Percentiles rank a stretch among this genome's conserved stretches.
Evolutionary conservation across 495 filamentous ascomycete genomes (phyloP).

Genomic region (Neurospora sp.): DNA sequence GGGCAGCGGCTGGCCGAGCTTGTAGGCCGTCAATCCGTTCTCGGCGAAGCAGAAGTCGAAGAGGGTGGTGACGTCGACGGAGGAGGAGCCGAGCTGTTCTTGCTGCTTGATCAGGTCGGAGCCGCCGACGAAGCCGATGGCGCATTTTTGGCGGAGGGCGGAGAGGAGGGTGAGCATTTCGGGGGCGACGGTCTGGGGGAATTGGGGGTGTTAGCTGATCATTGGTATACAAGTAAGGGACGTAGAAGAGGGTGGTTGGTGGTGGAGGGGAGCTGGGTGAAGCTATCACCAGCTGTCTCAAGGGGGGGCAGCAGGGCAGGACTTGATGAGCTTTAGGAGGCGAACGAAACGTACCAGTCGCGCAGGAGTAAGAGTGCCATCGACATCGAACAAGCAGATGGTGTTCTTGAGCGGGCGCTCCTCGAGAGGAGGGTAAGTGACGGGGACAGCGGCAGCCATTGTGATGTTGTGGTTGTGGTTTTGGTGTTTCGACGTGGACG

Average conservation of each 20-base stretch:
- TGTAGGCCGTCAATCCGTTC: constrained; percentile 89
- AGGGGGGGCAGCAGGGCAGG: neutral
- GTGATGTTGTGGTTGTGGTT: constrained; percentile 9
- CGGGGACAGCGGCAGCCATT: constrained; percentile 15
- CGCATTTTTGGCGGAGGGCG: constrained; percentile 72
- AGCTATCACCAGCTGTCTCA: neutral
- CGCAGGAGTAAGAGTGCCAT: constrained; percentile 74
- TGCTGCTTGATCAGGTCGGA: constrained; percentile 88
- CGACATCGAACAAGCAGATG: constrained; percentile 88
- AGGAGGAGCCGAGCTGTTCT: constrained; percentile 70
- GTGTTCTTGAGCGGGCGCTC: constrained; percentile 81
- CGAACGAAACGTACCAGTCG: constrained; percentile 49
- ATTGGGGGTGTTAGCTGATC: neutral
- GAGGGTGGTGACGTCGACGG: constrained; percentile 57
- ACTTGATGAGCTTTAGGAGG: neutral
- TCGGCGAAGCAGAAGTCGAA: constrained; percentile 97
- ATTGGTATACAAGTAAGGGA: neutral
- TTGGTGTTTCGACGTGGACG: neutral
- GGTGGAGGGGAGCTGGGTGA: neutral
- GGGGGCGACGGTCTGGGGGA: constrained; percentile 53
- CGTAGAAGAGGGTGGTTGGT: neutral
- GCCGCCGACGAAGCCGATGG: constrained; percentile 85
- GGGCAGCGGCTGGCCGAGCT: constrained; percentile 60
- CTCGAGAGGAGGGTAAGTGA: constrained; percentile 61
- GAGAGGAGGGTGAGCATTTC: constrained; percentile 78